Conservation (phyloP, 257 asterid genomes). For the Plantago elongata region DNA sequence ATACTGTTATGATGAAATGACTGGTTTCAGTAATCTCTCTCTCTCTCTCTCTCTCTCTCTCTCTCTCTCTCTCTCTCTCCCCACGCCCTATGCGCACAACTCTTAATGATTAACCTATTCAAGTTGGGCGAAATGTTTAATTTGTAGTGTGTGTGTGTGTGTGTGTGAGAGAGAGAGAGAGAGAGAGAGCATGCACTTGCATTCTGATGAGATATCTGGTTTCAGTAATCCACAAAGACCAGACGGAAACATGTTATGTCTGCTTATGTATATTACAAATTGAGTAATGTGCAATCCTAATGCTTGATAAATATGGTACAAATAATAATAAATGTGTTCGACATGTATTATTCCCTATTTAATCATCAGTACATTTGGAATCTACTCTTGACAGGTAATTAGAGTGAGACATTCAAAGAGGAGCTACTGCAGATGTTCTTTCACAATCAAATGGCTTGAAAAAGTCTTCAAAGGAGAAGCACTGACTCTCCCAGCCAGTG, state of each 20-base stretch:
- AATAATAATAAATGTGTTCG: neutral
- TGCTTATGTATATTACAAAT: conserved; percentile 4
- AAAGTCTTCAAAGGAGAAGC: conserved; percentile 27
- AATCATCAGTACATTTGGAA: conserved; percentile 9
- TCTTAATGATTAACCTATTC: no score
- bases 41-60: no score
- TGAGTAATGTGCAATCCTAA: neutral
- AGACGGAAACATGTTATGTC: neutral
- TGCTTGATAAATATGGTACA: neutral
- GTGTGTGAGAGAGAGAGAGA: no score
- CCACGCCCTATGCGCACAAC: no score
- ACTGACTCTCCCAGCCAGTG: conserved; percentile 36
- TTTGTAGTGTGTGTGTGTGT: no score
- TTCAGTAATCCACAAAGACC: conserved; percentile 12
- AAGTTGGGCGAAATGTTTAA: no score
- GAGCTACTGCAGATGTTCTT: conserved; percentile 55
- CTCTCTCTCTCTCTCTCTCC: no score
- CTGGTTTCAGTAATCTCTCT: no score
- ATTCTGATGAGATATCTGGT: neutral
- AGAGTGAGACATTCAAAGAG: conserved; percentile 53
- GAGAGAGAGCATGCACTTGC: no score
- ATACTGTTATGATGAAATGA: no score
- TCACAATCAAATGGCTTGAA: conserved; percentile 51
- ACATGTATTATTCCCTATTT: conserved; percentile 10
- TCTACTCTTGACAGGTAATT: conserved; percentile 33